Evolutionary conservation across 805 yeast genomes (phyloP), one percentile per base, ranked within the genome.

Genomic region (Vanderwaltozyma tropicalis): DNA sequence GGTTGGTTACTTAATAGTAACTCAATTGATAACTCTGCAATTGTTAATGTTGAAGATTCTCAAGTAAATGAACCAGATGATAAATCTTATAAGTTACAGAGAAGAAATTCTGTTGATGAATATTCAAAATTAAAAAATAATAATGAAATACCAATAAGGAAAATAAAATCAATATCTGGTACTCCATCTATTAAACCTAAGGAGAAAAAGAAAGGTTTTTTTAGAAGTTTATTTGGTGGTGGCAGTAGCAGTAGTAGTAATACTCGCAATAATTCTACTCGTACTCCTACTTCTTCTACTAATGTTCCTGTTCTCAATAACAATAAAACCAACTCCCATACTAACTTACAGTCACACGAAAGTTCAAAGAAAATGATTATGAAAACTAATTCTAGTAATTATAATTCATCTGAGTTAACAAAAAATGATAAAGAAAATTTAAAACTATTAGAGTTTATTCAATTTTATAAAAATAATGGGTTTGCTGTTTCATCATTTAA

Each of bases 361-460:
- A 34, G 15, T 33, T 17, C 5, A 20, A n/a, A 20, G 18, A 16
- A 26, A 28, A 26, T 17, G 22, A 32, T 37, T 15, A 22, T 22
- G 29, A 19, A 14, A 17, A 15, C 20, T 41, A 40, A 28, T 38
- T 34, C 27, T 43, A 35, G 18, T 28, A 28, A 28, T 28, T 6
- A 4, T 15, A 29, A 17, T 16, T 12, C 9, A 24, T 10, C 27
- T 11, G 4, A 10, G 12, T 4, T 8, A 24, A 24, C 13, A 24
- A 24, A 10, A 24, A 24, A 8, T 11, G 10, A 21, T 10, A 21
- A 21, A 21, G 38, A 65, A 14, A 78, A 74, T 44, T 69, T 71
- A 2, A 64, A 68, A 43, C 48, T 74, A 20, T 64, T 68, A 28
- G 68, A 67, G 36, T 74, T 73, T 47, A 47, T 74, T 27, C 55